Evolutionary conservation across 306 rosid species (phyloP).

Genomic region (Fragaria nilgerrensis): DNA sequence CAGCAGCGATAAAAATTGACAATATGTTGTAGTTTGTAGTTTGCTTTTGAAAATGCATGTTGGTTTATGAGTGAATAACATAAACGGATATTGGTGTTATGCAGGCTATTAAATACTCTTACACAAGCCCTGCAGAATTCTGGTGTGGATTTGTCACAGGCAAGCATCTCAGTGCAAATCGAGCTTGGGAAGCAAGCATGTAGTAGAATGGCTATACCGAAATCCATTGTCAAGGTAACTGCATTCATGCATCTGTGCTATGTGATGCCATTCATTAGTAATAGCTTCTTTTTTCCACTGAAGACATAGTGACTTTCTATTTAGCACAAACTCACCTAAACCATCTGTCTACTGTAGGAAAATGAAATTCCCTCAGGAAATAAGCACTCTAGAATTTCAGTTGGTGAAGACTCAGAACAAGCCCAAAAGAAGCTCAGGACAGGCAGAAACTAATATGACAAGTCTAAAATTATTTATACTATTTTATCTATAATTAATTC

Average conservation of each 20-base stretch:
- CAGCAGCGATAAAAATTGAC: background rate
- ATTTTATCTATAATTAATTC: conserved; percentile 47
- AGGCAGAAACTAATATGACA: conserved; percentile 53
- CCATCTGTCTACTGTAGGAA: conserved; percentile 43
- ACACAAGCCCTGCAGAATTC: conserved; percentile 87
- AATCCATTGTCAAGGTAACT: conserved; percentile 58
- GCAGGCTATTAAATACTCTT: conserved; percentile 82
- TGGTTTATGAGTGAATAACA: conserved; percentile 12
- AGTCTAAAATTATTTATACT: background rate
- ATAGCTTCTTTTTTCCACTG: background rate
- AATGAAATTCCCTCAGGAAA: conserved; percentile 41
- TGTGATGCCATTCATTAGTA: background rate
- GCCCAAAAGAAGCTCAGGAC: conserved; percentile 69
- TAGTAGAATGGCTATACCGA: conserved; percentile 36
- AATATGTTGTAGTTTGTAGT: background rate
- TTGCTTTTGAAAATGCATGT: conserved; percentile 12
- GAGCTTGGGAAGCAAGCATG: conserved; percentile 72
- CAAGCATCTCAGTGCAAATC: conserved; percentile 92
- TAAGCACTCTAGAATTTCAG: conserved; percentile 43
- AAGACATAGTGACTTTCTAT: background rate
- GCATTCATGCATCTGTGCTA: background rate
- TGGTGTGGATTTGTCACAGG: conserved; percentile 94
- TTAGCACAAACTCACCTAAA: conserved; percentile 20
- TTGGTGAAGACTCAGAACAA: conserved; percentile 55
- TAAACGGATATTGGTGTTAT: conserved; percentile 18